Base-by-base conservation (phyloP, 208 protist species). In the Crithidia sp. region DNA sequence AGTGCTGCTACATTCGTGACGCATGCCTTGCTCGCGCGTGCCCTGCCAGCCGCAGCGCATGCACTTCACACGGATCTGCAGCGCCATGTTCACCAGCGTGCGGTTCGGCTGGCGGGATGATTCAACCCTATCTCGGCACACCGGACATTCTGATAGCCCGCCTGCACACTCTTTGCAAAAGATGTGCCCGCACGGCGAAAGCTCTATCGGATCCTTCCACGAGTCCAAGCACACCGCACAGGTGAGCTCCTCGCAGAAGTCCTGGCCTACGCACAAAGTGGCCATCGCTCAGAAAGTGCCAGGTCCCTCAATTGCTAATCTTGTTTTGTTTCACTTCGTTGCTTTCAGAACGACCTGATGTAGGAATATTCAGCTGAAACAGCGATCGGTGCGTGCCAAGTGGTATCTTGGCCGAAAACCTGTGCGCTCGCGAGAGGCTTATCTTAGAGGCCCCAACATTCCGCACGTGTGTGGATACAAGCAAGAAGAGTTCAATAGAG, bases 181-280 rank as follows among this genome's bases (percentile, higher is more conserved):
- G 76, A 84, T 87, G 61, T 90, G 85, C 40, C 79, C 75, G 49
- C 85, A 90, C 37, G 74, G 75, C 14, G 53, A 16, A 7, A 79
- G 43, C 66, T 90, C 85, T 7, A 79, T 37, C 12, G 85, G 85
- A 36, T 93, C 59, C 73, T 87, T 89, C 90, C 86, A 92, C 47
- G 85, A 87, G 74, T 95, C 90, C 7, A 92, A 66, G 68, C 90
- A 95, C 7, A 95, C 67, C 7, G 83, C 82, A 55, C 90, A 95
- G n/a, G 76, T 80, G 54, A 95, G 69, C 75, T 92, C 89, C 69
- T 94, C 87, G 60, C 74, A 82, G 53, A 86, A 95, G 58, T 85
- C 73, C 14, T 88, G 71, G 52, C 85, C 85, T 60, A 73, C 60
- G 69, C 79, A 88, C 7, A 77, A 8, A 41, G 63, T 65, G 3